These are phyloP conservation scores for Cladorrhinum sp. DNA, from an alignment of 2,329 filamentous ascomycete genomes.

Conservation along the genomic window DNA sequence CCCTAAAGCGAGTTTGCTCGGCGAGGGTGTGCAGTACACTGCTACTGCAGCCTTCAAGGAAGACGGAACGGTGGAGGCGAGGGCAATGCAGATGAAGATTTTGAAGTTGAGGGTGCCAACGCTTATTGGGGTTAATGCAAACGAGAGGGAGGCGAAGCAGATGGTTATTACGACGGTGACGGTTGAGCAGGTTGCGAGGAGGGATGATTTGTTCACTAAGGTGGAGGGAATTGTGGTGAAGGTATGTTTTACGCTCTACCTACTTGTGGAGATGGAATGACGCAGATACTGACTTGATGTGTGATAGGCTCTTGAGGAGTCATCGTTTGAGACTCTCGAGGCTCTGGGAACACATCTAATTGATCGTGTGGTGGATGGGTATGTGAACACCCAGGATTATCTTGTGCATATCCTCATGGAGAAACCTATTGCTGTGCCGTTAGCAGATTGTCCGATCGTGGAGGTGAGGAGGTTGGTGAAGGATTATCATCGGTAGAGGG, in stretches of 20 bases:
- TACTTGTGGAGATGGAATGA: not conserved
- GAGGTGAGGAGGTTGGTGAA: slow-evolving; percentile 45
- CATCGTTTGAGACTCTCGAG: slow-evolving; percentile 62
- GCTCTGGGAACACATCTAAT: slow-evolving; percentile 53
- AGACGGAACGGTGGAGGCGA: slow-evolving; percentile 26
- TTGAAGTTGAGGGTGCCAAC: slow-evolving; percentile 61
- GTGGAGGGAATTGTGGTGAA: slow-evolving; percentile 61
- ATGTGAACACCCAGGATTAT: slow-evolving; percentile 40
- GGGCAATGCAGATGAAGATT: slow-evolving; percentile 44
- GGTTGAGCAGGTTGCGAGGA: slow-evolving; percentile 50
- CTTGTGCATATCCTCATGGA: slow-evolving; percentile 60
- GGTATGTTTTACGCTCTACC: slow-evolving; percentile 41
- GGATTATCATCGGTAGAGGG: slow-evolving; percentile 39
- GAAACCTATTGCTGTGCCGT: slow-evolving; percentile 70
- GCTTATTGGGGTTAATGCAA: slow-evolving; percentile 68
- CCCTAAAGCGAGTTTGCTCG: slow-evolving; percentile 67
- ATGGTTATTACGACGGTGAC: slow-evolving; percentile 61
- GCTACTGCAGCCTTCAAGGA: slow-evolving; percentile 41
- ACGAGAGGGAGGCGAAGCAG: slow-evolving; percentile 66
- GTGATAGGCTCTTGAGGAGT: slow-evolving; percentile 51
- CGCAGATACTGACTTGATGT: slow-evolving; percentile 11
- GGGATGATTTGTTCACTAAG: slow-evolving; percentile 49
- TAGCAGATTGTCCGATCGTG: slow-evolving; percentile 68
- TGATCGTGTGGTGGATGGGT: slow-evolving; percentile 43
- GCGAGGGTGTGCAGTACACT: slow-evolving; percentile 55